phyloP scores from a whole-genome alignment of 345 rosid genomes.

The Brassica juncea region DNA sequence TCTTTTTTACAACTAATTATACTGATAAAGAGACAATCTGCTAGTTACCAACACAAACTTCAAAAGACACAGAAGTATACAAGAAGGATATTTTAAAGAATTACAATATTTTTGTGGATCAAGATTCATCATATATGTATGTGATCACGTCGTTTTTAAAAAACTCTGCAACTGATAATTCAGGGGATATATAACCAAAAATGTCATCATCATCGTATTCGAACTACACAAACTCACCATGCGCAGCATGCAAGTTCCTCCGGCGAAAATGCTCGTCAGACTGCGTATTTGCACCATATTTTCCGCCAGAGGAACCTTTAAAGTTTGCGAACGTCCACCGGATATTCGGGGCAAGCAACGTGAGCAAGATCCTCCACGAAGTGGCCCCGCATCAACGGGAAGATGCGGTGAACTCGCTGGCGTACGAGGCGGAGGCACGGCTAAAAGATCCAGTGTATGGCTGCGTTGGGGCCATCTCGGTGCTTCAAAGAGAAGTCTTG shows the following conservation, averaged over 20 bases:
- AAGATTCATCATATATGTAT: neutral
- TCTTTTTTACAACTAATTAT: neutral
- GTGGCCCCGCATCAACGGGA: conserved; percentile 62
- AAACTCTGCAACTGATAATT: neutral
- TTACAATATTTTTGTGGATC: neutral
- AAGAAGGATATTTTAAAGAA: neutral
- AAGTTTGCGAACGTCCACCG: conserved; percentile 71
- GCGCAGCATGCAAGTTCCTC: conserved; percentile 75
- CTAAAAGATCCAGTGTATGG: conserved; percentile 74
- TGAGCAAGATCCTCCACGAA: conserved; percentile 63
- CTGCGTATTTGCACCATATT: conserved; percentile 69
- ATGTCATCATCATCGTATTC: conserved; percentile 40
- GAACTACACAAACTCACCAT: conserved; percentile 66
- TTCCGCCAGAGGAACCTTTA: conserved; percentile 69
- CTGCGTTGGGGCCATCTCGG: conserved; percentile 69
- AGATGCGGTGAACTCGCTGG: conserved; percentile 66
- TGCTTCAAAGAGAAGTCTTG: conserved; percentile 61
- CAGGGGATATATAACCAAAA: neutral
- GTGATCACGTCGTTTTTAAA: neutral
- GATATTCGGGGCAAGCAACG: conserved; percentile 77
- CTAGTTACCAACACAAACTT: neutral
- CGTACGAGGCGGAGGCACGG: conserved; percentile 73
- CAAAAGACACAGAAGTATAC: neutral
- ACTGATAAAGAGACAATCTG: neutral
- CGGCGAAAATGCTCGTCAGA: conserved; percentile 61